phyloP scores from a whole-genome alignment of 2,329 filamentous ascomycete species.

The Tolypocladium nubicola region DNA sequence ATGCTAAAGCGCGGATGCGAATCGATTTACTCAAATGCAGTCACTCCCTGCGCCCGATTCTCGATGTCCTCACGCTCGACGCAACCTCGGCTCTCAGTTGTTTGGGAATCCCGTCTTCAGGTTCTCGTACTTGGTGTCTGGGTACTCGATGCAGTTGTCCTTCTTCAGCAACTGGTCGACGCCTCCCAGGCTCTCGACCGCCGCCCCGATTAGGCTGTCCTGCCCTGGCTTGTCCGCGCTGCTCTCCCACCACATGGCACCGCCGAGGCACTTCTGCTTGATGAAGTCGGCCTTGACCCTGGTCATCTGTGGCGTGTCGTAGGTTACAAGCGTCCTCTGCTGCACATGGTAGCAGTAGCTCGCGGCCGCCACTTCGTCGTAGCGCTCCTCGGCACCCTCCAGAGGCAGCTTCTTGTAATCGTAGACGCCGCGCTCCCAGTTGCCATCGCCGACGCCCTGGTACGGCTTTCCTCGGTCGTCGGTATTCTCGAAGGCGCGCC shows the following conservation, averaged over 20 bases:
- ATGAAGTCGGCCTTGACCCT: constrained; percentile 64
- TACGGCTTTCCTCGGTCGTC: constrained; percentile 61
- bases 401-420: constrained; percentile 82
- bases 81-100: constrained; percentile 16
- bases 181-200: constrained; percentile 50
- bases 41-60: neutral
- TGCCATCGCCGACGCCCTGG: constrained; percentile 64
- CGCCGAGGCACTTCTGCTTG: constrained; percentile 56
- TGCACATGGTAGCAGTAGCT: constrained; percentile 66
- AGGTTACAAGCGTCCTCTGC: constrained; percentile 61
- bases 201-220: constrained; percentile 57
- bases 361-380: constrained; percentile 55
- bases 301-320: constrained; percentile 62
- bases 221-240: constrained; percentile 61
- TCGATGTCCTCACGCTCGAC: neutral
- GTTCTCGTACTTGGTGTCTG: constrained; percentile 61
- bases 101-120: constrained; percentile 45
- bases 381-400: constrained; percentile 49
- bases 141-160: constrained; percentile 52
- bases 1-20: neutral
- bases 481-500: constrained; percentile 72
- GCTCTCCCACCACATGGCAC: constrained; percentile 97
- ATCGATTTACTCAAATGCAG: neutral
- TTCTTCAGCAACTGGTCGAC: constrained; percentile 34
- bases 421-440: constrained; percentile 76